Base-by-base conservation (phyloP, 176 grass and related monocot genomes). In the Poa annua region DNA sequence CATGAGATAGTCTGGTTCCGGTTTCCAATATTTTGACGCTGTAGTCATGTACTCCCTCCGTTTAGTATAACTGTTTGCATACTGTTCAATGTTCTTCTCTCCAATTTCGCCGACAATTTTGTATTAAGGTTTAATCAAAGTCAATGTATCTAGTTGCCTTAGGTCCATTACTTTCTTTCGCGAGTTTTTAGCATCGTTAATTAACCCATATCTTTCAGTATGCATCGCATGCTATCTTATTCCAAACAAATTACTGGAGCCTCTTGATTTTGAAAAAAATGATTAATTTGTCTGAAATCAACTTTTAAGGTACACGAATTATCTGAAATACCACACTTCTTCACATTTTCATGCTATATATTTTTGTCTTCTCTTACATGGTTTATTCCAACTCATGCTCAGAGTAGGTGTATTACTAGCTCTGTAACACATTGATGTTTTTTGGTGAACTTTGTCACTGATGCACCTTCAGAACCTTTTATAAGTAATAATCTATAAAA, bases 251-350 rank as follows among this genome's bases (percentile, higher is more conserved):
- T 88, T 87, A 87, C 45, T 83, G 92, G 71, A 41, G 39, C 85
- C 94, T 60, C 85, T 94, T 94, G 89, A 97, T 94, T 41, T 41
- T 29, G 29, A 29, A 8, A 41, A 90, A 85, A 91, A 97, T 8
- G 6, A 45, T 45, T 45, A 79, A 84, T 88, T 83, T 89, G 90
- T 86, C 75, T 97, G 92, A 91, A 97, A 97, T 88, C 91, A 72
- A 85, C 94, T 39, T 94, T 89, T 63, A 94, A 94, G 94, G 94
- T 97, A 86, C 51, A 71, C 29, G 24, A 48, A 57, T 54, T 57
- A 73, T 35, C 5, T 50, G 49, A 48, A 47, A 21, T 69, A 47
- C 77, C 65, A 24, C 73, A 83, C 71, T 73, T 74, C 1, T 2
- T 72, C 20, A 54, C 6, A 54, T 20, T 20, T 54, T 54, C 17